Conservation (phyloP, 352 stramenopile species). For the Globisporangium okanoganense region DNA sequence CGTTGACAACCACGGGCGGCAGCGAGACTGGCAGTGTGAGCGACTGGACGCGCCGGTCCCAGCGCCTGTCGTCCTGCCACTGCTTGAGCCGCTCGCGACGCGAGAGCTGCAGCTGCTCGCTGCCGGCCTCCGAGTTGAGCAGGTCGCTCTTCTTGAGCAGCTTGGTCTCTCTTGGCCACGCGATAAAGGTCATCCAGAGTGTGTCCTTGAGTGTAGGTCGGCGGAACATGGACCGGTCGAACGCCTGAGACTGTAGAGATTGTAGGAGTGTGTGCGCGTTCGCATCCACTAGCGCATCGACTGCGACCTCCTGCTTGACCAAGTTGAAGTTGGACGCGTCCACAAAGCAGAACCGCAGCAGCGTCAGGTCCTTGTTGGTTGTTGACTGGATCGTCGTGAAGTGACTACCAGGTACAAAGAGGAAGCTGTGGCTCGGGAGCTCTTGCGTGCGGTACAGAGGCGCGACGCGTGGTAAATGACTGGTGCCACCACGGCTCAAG, state of each 20-base stretch:
- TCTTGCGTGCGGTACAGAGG: conserved; percentile 13
- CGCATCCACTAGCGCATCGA: conserved; percentile 43
- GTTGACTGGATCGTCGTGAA: conserved; percentile 20
- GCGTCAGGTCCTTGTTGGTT: conserved; percentile 9
- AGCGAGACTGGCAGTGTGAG: conserved; percentile 66
- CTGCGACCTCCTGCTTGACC: conserved; percentile 45
- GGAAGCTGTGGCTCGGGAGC: conserved; percentile 19
- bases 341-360: conserved; percentile 68
- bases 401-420: conserved; percentile 55
- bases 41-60: conserved; percentile 56
- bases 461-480: conserved; percentile 5
- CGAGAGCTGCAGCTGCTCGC: conserved; percentile 32
- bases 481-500: neutral
- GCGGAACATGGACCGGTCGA: conserved; percentile 58
- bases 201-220: conserved; percentile 29
- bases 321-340: conserved; percentile 77
- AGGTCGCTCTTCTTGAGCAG: conserved; percentile 26
- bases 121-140: conserved; percentile 13
- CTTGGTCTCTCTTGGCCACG: conserved; percentile 62
- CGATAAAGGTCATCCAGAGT: conserved; percentile 47
- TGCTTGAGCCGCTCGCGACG: conserved; percentile 72
- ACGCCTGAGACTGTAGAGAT: conserved; percentile 41
- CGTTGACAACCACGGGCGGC: conserved; percentile 56
- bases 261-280: conserved; percentile 31
- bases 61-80: conserved; percentile 76